Base-by-base conservation (phyloP, 305 asterid genomes). In the Withania somnifera region DNA sequence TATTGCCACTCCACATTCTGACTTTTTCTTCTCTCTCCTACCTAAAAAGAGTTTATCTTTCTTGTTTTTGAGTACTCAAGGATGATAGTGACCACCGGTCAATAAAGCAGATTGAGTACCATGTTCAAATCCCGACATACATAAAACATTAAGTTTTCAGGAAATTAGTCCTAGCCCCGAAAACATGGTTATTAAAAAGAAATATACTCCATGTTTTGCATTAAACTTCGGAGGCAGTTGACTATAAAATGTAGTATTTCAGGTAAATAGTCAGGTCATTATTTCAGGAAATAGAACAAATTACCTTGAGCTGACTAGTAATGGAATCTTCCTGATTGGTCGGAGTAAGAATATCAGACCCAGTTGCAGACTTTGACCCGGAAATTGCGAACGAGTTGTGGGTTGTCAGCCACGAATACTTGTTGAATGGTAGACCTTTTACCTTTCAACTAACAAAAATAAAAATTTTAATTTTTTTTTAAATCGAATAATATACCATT, bases 381-480 rank as follows among this genome's bases (percentile, higher is more conserved):
- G 88, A 47, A 88, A 90, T 84, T 24, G 98, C 97, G 83, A 81
- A 93, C n/a, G 99, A 90, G 81, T 96, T 96, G 88, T 96, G 99
- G 45, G 98, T 94, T 79, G 99, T 96, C 86, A 96, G 83, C 99
- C 98, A 96, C 71, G 99, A 91, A 87, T 94, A 94, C 83, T 86
- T 90, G 67, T 96, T 94, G 81, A 90, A 96, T 24, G 99, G 93
- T 87, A 94, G 82, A 50, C 93, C 92, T 84, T 86, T 91, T n/a
- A 94, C 94, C 99, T 96, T 81, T 61, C 77, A 83, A 79, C 47
- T 26, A n/a, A 42, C 54, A 52, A 79, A 80, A 42, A 34, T 3
- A 20, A 34, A 69, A 60, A n/a, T 51, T 30, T 30, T 30, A 30
- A 30, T 30, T 30, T 30, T 30, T 30, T 30, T 30, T 30, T 30